These are phyloP conservation scores for Fusarium zealandicum DNA, from an alignment of 2,329 filamentous ascomycete genomes.

Conservation along the genomic window DNA sequence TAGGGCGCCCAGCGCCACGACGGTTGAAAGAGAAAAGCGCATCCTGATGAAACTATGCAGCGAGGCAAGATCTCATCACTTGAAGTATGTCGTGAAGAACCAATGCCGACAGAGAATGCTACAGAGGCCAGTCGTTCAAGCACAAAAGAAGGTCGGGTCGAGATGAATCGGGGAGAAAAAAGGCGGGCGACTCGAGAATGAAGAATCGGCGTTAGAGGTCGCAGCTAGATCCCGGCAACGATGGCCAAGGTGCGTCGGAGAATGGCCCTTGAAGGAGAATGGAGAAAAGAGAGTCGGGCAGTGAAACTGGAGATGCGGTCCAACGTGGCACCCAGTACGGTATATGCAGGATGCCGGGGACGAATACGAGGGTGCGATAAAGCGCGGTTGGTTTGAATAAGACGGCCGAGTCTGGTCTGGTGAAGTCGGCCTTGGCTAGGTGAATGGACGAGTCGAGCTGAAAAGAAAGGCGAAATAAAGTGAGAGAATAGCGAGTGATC, in stretches of 20 bases:
- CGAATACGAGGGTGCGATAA: constrained; percentile 33
- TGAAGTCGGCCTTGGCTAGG: constrained; percentile 15
- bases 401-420: constrained; percentile 1
- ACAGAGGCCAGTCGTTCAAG: not conserved
- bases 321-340: constrained; percentile 33
- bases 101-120: not conserved
- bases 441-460: not conserved
- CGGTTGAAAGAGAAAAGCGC: constrained; percentile 40
- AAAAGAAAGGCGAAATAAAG: constrained; percentile 17
- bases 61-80: constrained; percentile 7
- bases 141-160: not conserved
- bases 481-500: constrained; percentile 15
- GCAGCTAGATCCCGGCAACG: constrained; percentile 10
- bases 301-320: constrained; percentile 24
- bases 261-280: constrained; percentile 22
- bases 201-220: constrained; percentile 12
- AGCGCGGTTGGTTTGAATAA: not conserved
- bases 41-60: constrained; percentile 29
- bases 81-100: constrained; percentile 1
- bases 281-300: constrained; percentile 17
- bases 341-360: constrained; percentile 27
- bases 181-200: constrained; percentile 1
- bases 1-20: constrained; percentile 43
- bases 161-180: not conserved
- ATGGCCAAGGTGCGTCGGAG: constrained; percentile 5